These are phyloP conservation scores for Helicostylum pulchrum DNA, from an alignment of 192 early-diverging fungal species.

Conservation along the genomic window DNA sequence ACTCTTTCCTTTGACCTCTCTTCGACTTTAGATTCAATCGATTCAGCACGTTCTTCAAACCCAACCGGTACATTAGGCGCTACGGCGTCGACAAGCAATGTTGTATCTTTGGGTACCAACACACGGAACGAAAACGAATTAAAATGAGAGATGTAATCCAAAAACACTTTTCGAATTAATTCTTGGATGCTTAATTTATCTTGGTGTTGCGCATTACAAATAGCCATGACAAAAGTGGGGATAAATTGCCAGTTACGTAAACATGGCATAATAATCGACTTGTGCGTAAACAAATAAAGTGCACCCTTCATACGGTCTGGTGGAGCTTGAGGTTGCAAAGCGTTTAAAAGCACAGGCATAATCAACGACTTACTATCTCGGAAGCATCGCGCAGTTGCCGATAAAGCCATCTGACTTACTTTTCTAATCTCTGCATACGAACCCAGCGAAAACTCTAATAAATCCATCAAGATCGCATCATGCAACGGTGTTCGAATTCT, in stretches of 20 bases:
- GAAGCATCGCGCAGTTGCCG: constrained; percentile 45
- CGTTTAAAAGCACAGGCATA: constrained; percentile 46
- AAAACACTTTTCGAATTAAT: constrained; percentile 58
- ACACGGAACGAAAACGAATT: constrained; percentile 48
- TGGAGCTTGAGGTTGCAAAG: constrained; percentile 37
- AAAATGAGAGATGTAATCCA: constrained; percentile 54
- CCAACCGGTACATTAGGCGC: constrained; percentile 4
- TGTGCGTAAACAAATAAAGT: constrained; percentile 58
- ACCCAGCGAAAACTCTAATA: constrained; percentile 55
- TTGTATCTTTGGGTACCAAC: constrained; percentile 30
- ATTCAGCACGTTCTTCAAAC: not conserved
- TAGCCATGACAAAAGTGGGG: constrained; percentile 47
- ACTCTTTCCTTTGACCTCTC: constrained; percentile 12
- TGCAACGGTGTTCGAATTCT: constrained; percentile 45
- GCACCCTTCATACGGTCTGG: constrained; percentile 65
- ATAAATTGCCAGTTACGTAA: constrained; percentile 58
- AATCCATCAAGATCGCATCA: constrained; percentile 48
- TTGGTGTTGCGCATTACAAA: constrained; percentile 60
- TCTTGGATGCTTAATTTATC: constrained; percentile 72
- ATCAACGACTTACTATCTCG: constrained; percentile 49
- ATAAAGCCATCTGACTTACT: constrained; percentile 49
- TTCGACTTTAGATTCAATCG: constrained; percentile 2
- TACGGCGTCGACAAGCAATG: constrained; percentile 7
- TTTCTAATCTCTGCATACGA: constrained; percentile 59
- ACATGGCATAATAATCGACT: constrained; percentile 46